Base-by-base conservation (phyloP, 768 basidiomycete species). In the Amanita pallidorosea region DNA sequence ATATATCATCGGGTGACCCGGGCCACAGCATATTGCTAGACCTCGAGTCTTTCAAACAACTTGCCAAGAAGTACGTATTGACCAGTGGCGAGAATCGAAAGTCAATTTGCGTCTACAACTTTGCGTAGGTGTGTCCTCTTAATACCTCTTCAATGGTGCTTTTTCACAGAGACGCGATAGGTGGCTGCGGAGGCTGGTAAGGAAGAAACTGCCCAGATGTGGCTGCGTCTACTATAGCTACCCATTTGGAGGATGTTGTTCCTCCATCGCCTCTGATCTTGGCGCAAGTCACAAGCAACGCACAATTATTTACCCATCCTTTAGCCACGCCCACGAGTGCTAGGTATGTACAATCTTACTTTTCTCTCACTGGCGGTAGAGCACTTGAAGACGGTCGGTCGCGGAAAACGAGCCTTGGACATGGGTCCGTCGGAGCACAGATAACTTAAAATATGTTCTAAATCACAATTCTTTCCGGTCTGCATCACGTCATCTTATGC, bases 51-150 rank as follows among this genome's bases (percentile, higher is more conserved):
- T 82, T 91, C 57, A 69, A 64, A 1, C 71, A 68, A 9, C 72
- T 91, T n/a, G 86, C 89, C 1, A 70, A 72, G 51, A 69, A 70
- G 0, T 90, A 88, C 53, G 61, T 77, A 1, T 70, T 86, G 44
- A 72, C 73, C 46, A n/a, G n/a, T n/a, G 77, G 74, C 0, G 57
- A 63, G 2, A 72, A 74, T 52, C 71, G 73, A 45, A 58, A 59
- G 13, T 65, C 64, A 0, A 67, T 81, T 3, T 89, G 88, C 57
- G 64, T 64, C 11, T 58, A 68, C 50, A 91, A 91, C n/a, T n/a
- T n/a, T 54, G 80, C 85, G 20, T 70, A 80, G 65, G 67, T 73
- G 54, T 43, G 61, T 58, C 3, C 23, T 27, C 23, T 38, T 29
- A 17, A 34, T 2, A 22, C 11, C 45, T n/a, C 11, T n/a, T n/a